phyloP scores from a whole-genome alignment of 306 rosid species.

The Quercus variabilis region DNA sequence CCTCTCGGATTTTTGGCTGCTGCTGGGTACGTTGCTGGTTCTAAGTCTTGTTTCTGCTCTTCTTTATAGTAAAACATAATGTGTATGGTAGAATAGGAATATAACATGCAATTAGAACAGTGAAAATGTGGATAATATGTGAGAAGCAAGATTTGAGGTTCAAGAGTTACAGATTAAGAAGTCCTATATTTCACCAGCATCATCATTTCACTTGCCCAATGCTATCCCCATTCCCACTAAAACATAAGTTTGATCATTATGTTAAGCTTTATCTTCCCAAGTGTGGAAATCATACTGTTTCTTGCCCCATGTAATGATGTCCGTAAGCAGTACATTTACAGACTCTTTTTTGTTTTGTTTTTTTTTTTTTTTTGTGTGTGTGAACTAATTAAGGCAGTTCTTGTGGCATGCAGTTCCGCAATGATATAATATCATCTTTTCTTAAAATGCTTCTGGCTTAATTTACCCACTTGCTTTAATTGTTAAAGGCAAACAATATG shows the following conservation, averaged over 20 bases:
- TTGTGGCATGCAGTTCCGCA: not conserved
- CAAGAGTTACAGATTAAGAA: not conserved
- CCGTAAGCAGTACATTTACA: no score
- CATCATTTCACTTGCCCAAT: not conserved
- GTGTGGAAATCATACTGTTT: not conserved
- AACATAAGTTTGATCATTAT: not conserved
- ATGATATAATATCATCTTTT: not conserved
- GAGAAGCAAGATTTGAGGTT: not conserved
- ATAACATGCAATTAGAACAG: not conserved
- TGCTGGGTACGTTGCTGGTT: constrained; percentile 52
- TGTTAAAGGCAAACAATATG: not conserved
- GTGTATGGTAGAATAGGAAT: not conserved
- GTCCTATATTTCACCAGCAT: not conserved
- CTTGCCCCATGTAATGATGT: no score
- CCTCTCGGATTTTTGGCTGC: constrained; percentile 75
- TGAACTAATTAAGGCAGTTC: not conserved
- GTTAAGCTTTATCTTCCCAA: not conserved
- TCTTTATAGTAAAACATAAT: not conserved
- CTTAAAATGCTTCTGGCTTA: not conserved
- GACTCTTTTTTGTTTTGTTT: not conserved
- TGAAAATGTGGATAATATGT: not conserved
- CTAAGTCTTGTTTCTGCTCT: constrained; percentile 2
- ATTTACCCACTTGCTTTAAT: not conserved
- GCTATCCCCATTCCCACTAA: not conserved
- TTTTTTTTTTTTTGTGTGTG: not conserved